Evolutionary conservation across 2,329 filamentous ascomycete genomes (phyloP).

Genomic region (Aulographum hederae): DNA sequence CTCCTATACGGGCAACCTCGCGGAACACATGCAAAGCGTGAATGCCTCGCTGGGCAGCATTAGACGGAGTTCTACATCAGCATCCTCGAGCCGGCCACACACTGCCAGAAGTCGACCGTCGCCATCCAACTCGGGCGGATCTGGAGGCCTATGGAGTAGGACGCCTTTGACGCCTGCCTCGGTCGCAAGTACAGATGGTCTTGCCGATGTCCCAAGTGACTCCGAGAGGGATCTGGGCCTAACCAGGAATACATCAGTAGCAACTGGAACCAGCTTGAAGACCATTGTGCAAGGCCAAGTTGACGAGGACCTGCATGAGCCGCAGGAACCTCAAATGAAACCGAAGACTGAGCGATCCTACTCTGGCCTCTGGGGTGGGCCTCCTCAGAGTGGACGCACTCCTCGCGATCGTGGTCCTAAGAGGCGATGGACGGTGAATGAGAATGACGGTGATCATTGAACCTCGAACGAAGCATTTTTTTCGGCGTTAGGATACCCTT

Average conservation of each 20-base stretch:
- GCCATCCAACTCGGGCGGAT: constrained; percentile 10
- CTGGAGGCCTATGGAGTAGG: constrained; percentile 21
- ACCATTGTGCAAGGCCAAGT: constrained; percentile 3
- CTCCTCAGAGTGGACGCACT: constrained; percentile 12
- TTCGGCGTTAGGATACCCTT: too few species aligned
- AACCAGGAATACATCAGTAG: background rate
- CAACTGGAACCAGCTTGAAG: constrained; percentile 1
- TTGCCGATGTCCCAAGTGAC: background rate
- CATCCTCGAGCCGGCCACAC: constrained; percentile 10
- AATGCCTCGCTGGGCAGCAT: constrained; percentile 22
- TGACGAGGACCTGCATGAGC: background rate
- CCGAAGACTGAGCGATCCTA: constrained; percentile 13
- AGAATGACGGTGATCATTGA: too few species aligned
- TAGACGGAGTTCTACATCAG: constrained; percentile 17
- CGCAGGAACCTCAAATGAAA: background rate
- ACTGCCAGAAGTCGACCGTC: constrained; percentile 8
- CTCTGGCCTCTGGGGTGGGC: constrained; percentile 26
- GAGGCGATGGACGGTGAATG: constrained; percentile 24
- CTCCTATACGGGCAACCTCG: constrained; percentile 9
- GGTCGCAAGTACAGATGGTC: constrained; percentile 4
- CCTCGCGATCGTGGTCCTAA: constrained; percentile 20
- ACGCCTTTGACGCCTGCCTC: constrained; percentile 6
- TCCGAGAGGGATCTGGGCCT: too few species aligned
- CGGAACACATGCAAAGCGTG: constrained; percentile 8
- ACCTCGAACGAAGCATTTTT: too few species aligned